Conservation (phyloP, 106 monocot species). For the Amphibolis antarctica region DNA sequence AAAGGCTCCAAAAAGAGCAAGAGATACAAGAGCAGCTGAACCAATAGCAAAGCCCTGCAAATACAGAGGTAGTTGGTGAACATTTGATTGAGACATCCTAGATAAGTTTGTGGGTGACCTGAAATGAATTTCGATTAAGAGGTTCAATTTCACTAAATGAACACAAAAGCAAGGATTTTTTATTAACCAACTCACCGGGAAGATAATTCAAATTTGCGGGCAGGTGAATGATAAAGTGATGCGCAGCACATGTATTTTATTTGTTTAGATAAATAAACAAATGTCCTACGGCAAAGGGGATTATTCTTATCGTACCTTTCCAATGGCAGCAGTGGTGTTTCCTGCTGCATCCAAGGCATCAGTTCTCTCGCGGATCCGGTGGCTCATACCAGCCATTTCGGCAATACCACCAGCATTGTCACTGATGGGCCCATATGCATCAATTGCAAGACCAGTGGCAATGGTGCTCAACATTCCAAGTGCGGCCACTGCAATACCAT, state of each 20-base stretch:
- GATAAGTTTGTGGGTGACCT: background rate
- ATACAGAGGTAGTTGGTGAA: background rate
- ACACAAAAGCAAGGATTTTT: too few species aligned
- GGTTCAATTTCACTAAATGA: background rate
- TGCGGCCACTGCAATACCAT: slow-evolving; percentile 26
- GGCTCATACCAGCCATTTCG: slow-evolving; percentile 34
- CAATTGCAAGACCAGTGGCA: slow-evolving; percentile 27
- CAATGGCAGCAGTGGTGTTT: slow-evolving; percentile 30
- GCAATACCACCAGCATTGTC: slow-evolving; percentile 31
- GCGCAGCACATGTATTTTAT: too few species aligned
- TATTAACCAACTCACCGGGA: too few species aligned
- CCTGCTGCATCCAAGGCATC: slow-evolving; percentile 26
- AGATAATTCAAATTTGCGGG: background rate
- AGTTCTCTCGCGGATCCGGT: slow-evolving; percentile 24
- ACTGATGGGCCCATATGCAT: slow-evolving; percentile 30
- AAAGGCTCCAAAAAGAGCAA: slow-evolving; percentile 35
- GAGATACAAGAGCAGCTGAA: slow-evolving; percentile 30
- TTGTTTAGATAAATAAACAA: too few species aligned
- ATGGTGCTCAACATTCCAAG: slow-evolving; percentile 30
- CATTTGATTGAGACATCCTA: background rate
- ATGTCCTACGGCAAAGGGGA: too few species aligned
- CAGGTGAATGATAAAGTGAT: too few species aligned
- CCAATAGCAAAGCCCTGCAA: slow-evolving; percentile 62
- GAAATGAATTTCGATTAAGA: background rate
- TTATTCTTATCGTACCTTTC: slow-evolving; percentile 10